Percentiles rank a stretch among this genome's conserved stretches.
These are phyloP conservation scores for Lactarius vividus DNA, from an alignment of 768 basidiomycete species.

Conservation along the genomic window DNA sequence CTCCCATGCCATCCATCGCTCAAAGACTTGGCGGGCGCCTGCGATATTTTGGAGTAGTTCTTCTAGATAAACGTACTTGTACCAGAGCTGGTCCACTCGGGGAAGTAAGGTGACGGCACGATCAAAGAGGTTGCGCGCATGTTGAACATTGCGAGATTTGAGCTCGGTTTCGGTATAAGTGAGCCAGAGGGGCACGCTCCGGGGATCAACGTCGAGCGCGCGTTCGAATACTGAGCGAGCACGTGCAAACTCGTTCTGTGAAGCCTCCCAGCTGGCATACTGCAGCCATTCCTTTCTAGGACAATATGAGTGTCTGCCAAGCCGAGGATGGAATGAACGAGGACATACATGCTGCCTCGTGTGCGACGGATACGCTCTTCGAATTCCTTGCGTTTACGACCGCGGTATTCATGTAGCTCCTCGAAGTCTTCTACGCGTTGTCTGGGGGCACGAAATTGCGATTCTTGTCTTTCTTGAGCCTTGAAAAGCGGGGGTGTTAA, in stretches of 20 bases:
- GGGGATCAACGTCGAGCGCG: slow-evolving; percentile 91
- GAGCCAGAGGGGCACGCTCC: slow-evolving; percentile 89
- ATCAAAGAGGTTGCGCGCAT: slow-evolving; percentile 95
- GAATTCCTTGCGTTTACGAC: slow-evolving; percentile 89
- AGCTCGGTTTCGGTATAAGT: slow-evolving; percentile 97
- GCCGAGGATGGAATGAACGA: slow-evolving; percentile 1
- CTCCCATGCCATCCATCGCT: slow-evolving; percentile 99
- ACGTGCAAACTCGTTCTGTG: slow-evolving; percentile 94
- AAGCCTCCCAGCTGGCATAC: slow-evolving; percentile 89
- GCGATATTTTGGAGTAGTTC: slow-evolving; percentile 95
- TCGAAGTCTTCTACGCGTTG: slow-evolving; percentile 98
- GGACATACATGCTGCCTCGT: slow-evolving; percentile 70
- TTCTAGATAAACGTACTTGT: slow-evolving; percentile 98
- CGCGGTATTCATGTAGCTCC: slow-evolving; percentile 84
- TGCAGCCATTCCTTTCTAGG: slow-evolving; percentile 82
- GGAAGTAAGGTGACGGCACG: slow-evolving; percentile 95
- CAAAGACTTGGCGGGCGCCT: slow-evolving; percentile 96
- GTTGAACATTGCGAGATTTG: slow-evolving; percentile 96
- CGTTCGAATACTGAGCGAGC: slow-evolving; percentile 96
- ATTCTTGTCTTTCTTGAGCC: slow-evolving; percentile 98
- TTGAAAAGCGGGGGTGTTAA: slow-evolving; percentile 33
- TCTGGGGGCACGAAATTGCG: slow-evolving; percentile 85
- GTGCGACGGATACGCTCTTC: slow-evolving; percentile 84
- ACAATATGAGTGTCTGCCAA: slow-evolving; percentile 10
- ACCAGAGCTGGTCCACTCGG: slow-evolving; percentile 96